These are phyloP conservation scores for Colletotrichum sp. DNA, from an alignment of 2,329 filamentous ascomycete genomes.

Conservation along the genomic window DNA sequence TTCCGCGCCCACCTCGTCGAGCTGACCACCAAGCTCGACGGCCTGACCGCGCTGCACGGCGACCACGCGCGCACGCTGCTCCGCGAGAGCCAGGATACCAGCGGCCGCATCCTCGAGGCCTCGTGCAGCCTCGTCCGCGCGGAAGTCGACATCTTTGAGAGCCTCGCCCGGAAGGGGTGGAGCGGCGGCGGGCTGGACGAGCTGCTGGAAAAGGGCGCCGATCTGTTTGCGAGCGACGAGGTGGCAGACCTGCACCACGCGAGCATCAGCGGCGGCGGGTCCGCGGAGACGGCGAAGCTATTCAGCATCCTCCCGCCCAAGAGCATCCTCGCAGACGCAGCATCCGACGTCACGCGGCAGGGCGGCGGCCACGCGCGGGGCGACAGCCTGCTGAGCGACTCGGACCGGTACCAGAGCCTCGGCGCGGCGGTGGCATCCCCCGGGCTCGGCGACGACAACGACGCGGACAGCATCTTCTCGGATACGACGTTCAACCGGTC, in stretches of 20 bases:
- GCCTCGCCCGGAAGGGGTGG: conserved; percentile 71
- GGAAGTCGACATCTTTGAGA: conserved; percentile 74
- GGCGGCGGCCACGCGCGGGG: conserved; percentile 45
- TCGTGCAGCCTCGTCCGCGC: conserved; percentile 70
- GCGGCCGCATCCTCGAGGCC: conserved; percentile 65
- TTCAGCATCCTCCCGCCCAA: conserved; percentile 70
- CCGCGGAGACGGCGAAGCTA: conserved; percentile 49
- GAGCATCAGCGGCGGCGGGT: conserved; percentile 32
- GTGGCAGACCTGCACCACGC: conserved; percentile 25
- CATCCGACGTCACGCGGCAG: conserved; percentile 40
- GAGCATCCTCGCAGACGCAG: conserved; percentile 64
- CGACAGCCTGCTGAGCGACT: conserved; percentile 60
- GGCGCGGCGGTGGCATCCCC: conserved; percentile 43
- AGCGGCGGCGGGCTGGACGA: conserved; percentile 70
- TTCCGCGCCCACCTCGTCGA: conserved; percentile 69
- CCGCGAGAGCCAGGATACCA: conserved; percentile 69
- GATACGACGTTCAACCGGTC: conserved; percentile 56
- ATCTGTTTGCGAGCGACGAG: conserved; percentile 60
- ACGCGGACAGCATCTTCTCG: conserved; percentile 55
- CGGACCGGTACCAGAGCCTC: conserved; percentile 63
- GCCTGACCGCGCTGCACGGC: conserved; percentile 64
- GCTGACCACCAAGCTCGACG: conserved; percentile 67
- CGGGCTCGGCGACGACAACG: conserved; percentile 24
- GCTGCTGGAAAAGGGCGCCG: conserved; percentile 66
- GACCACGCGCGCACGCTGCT: conserved; percentile 65